Evolutionary conservation across 1,284 basidiomycete species (phyloP).

Genomic region (Jaminaea rosea): DNA sequence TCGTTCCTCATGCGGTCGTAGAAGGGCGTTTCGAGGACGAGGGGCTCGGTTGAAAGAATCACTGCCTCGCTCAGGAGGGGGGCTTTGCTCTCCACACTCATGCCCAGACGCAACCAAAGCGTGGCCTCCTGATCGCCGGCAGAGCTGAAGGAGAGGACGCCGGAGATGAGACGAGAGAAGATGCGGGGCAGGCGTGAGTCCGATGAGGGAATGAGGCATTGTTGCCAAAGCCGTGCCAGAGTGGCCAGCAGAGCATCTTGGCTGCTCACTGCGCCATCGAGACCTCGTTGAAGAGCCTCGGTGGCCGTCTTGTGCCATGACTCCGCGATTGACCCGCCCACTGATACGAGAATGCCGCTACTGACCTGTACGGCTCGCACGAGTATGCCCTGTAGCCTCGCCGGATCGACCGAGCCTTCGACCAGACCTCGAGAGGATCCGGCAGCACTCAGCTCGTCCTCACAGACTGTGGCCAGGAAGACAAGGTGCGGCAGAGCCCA

Average conservation of each 20-base stretch:
- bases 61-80: slow-evolving; percentile 18
- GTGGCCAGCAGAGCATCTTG: background rate
- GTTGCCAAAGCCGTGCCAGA: background rate
- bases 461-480: slow-evolving; percentile 41
- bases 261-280: background rate
- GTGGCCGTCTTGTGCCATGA: slow-evolving; percentile 7
- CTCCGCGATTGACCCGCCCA: background rate
- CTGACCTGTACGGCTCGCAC: slow-evolving; percentile 13
- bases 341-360: slow-evolving; percentile 18
- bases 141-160: slow-evolving; percentile 31
- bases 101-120: slow-evolving; percentile 32
- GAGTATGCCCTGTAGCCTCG: slow-evolving; percentile 9
- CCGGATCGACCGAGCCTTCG: slow-evolving; percentile 48
- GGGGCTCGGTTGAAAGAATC: slow-evolving; percentile 15
- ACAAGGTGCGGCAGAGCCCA: slow-evolving; percentile 53
- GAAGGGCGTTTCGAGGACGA: slow-evolving; percentile 49
- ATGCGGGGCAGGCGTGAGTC: slow-evolving; percentile 19
- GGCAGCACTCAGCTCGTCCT: slow-evolving; percentile 48
- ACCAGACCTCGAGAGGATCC: slow-evolving; percentile 38
- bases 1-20: slow-evolving; percentile 82
- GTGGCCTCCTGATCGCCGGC: slow-evolving; percentile 23
- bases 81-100: slow-evolving; percentile 12
- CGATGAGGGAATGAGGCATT: background rate
- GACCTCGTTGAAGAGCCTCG: background rate
- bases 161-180: slow-evolving; percentile 33